A percentile compares a stretch with the other conserved stretches of the same genome.
Conservation (phyloP, 441 rosid genomes). For the Gossypium davidsonii region DNA sequence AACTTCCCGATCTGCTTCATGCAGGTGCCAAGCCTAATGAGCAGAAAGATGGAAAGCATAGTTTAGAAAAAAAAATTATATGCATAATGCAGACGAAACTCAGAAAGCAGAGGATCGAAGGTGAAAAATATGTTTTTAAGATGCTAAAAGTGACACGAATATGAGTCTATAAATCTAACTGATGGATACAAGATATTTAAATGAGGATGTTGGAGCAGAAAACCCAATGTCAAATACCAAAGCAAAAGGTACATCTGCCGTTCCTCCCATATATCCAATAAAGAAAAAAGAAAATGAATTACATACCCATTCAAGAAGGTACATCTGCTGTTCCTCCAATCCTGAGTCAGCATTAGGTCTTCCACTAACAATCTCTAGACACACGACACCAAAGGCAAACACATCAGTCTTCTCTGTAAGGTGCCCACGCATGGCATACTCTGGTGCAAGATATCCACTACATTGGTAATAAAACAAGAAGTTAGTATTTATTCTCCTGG, state of each 20-base stretch:
- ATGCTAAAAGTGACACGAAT: neutral
- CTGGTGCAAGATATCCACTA: conserved; percentile 71
- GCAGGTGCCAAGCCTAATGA: conserved; percentile 56
- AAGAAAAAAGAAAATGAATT: neutral
- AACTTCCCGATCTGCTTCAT: conserved; percentile 34
- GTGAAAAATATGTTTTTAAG: neutral
- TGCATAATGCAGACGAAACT: neutral
- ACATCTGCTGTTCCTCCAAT: conserved; percentile 33
- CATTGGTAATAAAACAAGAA: neutral
- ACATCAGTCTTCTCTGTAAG: conserved; percentile 55
- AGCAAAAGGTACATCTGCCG: neutral
- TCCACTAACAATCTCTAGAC: conserved; percentile 46
- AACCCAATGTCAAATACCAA: neutral
- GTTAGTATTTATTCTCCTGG: neutral
- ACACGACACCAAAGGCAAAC: conserved; percentile 42
- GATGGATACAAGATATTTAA: neutral
- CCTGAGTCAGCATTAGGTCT: conserved; percentile 40
- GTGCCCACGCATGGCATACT: conserved; percentile 56
- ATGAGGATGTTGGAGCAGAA: neutral
- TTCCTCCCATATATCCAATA: neutral
- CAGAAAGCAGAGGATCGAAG: neutral
- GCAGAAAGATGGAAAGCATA: neutral
- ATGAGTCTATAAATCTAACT: neutral
- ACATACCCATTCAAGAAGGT: conserved; percentile 65
- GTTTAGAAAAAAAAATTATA: neutral